Evolutionary conservation across 371 early-diverging fungal genomes (phyloP).

Genomic region (Lichtheimia ornata): DNA sequence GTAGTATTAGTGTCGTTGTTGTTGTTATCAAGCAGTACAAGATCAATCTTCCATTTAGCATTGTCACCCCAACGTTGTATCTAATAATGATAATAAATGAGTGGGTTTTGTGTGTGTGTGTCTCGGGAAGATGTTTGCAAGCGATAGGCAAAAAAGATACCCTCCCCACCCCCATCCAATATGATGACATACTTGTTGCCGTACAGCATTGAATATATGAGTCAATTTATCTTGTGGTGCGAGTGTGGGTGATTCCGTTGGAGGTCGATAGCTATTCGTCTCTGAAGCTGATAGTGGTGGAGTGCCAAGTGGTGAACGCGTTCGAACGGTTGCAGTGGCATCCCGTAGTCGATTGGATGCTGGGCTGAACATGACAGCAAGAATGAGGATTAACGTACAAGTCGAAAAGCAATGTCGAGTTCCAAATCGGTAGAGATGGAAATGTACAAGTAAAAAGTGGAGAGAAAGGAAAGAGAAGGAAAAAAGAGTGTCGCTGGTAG

Average conservation of each 20-base stretch:
- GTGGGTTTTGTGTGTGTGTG: not conserved
- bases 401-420: not conserved
- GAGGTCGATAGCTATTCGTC: not conserved
- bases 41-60: constrained; percentile 42
- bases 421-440: not conserved
- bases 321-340: constrained; percentile 19
- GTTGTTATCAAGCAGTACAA: constrained; percentile 31
- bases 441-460: constrained; percentile 5
- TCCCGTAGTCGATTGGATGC: constrained; percentile 23
- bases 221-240: constrained; percentile 22
- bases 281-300: constrained; percentile 15
- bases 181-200: constrained; percentile 27
- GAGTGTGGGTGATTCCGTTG: not conserved
- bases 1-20: constrained; percentile 8
- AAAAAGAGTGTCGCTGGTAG: too few species aligned
- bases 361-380: constrained; percentile 17
- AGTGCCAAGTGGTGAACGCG: constrained; percentile 23
- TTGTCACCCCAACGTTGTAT: constrained; percentile 36
- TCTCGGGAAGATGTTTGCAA: not conserved
- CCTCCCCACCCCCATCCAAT: not conserved
- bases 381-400: not conserved
- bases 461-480: constrained; percentile 8
- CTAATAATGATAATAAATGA: constrained; percentile 15
- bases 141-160: not conserved
- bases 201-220: constrained; percentile 28